These are phyloP conservation scores for Agaricales sp. DNA, from an alignment of 1,284 basidiomycete species.

Conservation along the genomic window DNA sequence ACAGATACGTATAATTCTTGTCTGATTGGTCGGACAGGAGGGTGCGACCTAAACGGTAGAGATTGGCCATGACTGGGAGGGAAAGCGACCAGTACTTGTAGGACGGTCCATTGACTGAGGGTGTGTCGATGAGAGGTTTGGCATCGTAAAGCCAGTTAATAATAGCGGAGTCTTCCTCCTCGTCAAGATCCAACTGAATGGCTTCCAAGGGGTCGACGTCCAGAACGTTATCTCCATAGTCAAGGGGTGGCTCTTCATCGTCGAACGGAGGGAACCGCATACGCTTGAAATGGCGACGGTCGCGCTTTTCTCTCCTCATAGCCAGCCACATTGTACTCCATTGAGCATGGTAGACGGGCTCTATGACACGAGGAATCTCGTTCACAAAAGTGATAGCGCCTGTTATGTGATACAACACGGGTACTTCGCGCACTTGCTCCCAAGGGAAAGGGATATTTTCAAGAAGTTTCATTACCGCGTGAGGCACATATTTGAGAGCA, in stretches of 20 bases:
- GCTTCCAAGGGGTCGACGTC: conserved; percentile 98
- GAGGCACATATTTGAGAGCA: conserved; percentile 97
- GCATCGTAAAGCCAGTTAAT: conserved; percentile 99
- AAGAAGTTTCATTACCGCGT: conserved; percentile 97
- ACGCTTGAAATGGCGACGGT: conserved; percentile 98
- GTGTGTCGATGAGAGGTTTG: conserved; percentile 86
- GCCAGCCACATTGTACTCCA: conserved; percentile 99
- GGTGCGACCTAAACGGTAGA: conserved; percentile 92
- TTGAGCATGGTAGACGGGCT: conserved; percentile 97
- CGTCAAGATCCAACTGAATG: conserved; percentile 94
- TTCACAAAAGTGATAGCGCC: conserved; percentile 99
- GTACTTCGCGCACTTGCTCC: conserved; percentile 98
- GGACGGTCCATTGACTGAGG: conserved; percentile 84
- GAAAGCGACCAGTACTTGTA: conserved; percentile 93
- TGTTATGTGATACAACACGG: conserved; percentile 96
- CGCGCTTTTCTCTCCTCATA: conserved; percentile 98
- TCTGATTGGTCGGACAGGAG: conserved; percentile 90
- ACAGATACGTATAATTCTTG: conserved; percentile 84
- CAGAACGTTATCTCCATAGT: conserved; percentile 97
- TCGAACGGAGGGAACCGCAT: conserved; percentile 99
- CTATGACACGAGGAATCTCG: conserved; percentile 93
- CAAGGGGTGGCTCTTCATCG: conserved; percentile 96
- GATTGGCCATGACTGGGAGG: conserved; percentile 90
- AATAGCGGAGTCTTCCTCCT: conserved; percentile 91
- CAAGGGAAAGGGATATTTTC: conserved; percentile 99